Base-by-base conservation (phyloP, 768 basidiomycete genomes). In the Dacryopinax spathularia region DNA sequence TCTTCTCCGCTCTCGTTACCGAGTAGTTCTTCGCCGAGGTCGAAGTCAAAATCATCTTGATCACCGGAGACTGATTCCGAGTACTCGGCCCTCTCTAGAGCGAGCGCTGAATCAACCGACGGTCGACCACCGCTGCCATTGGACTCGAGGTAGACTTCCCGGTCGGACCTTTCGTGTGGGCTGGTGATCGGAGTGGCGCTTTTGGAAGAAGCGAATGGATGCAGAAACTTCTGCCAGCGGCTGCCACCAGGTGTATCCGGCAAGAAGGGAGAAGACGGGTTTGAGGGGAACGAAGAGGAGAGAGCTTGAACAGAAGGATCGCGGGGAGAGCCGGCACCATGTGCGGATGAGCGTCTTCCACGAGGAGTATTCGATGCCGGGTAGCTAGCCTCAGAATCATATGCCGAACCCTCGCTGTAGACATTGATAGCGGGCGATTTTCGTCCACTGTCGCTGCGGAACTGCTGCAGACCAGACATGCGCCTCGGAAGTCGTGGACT, bases 291-390 rank as follows among this genome's bases (percentile, higher is more conserved):
- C 10, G 29, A 31, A 29, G 48, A 56, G 48, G 48, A 56, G 9
- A 56, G 18, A 10, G 22, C 29, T 9, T 25, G 22, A 18, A 31
- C 13, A 2, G 48, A 56, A 9, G 48, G 48, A 18, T 56, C 31
- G 25, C 48, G 48, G 9, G 48, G 48, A 29, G 48, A 56, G 25
- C 31, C 48, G 25, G 25, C 15, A 15, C 20, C 48, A 20, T 56
- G 48, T 56, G 48, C 48, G 29, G 48, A 56, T 22, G 48, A 56
- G 4, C 48, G 48, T 20, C 48, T 56, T 56, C 48, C 48, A 56
- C 48, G 48, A 3, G 48, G 48, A 3, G 48, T 56, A 10, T 31
- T 10, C 5, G 48, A 56, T 6, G 18, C 25, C 25, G 25, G 5
- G 31, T 56, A 56, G 48, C 48, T 56, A 29, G 31, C 48, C 29